Evolutionary conservation across 2,329 filamentous ascomycete genomes (phyloP).

Genomic region (Pezicula radicicola): DNA sequence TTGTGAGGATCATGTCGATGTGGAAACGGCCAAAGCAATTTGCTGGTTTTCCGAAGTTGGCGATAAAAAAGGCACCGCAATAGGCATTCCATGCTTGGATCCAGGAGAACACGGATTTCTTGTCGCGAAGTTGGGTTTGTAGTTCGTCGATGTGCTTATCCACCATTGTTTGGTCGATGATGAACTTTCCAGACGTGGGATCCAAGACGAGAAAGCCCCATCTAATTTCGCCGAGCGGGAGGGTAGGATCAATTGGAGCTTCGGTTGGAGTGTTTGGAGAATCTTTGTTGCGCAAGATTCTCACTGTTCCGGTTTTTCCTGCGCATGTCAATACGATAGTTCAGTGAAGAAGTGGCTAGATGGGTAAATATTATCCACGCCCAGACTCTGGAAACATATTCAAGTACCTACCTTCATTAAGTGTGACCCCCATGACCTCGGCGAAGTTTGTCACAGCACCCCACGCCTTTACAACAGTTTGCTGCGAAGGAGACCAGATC

Average conservation of each 20-base stretch:
- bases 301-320: slow-evolving; percentile 50
- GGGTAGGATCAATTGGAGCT: slow-evolving; percentile 17
- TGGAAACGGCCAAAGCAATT: slow-evolving; percentile 52
- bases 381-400: too few species aligned
- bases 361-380: too few species aligned
- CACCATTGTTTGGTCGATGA: slow-evolving; percentile 52
- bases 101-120: slow-evolving; percentile 52
- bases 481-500: slow-evolving; percentile 57
- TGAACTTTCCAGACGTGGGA: slow-evolving; percentile 43
- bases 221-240: slow-evolving; percentile 51
- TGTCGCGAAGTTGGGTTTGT: slow-evolving; percentile 46
- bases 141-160: slow-evolving; percentile 56
- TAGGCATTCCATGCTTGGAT: slow-evolving; percentile 60
- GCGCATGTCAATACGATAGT: too few species aligned
- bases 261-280: slow-evolving; percentile 1
- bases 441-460: slow-evolving; percentile 52
- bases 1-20: slow-evolving; percentile 51
- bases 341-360: too few species aligned
- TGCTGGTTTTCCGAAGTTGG: slow-evolving; percentile 54
- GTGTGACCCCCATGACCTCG: slow-evolving; percentile 49
- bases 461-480: slow-evolving; percentile 56
- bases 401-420: slow-evolving; percentile 43
- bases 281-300: slow-evolving; percentile 27
- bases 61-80: slow-evolving; percentile 51
- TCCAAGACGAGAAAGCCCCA: slow-evolving; percentile 59